A percentile compares a stretch with the other conserved stretches of the same genome.
Conservation (phyloP, 208 protist genomes). For the Acanthamoeba polyphaga region DNA sequence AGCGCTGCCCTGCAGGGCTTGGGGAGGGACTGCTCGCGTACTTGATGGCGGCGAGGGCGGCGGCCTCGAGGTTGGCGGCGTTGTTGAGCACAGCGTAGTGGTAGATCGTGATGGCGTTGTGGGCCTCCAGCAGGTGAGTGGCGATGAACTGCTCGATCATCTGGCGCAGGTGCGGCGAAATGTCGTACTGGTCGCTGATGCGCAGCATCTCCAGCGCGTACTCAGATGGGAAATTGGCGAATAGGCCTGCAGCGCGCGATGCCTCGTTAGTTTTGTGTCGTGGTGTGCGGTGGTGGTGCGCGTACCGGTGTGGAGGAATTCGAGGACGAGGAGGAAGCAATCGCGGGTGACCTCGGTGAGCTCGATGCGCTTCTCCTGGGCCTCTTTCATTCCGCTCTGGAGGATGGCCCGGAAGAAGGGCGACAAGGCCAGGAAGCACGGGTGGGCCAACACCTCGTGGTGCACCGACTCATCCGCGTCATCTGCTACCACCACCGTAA, state of each 20-base stretch:
- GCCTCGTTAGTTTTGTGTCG: not conserved
- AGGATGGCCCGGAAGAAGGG: conserved; percentile 48
- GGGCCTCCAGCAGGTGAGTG: not conserved
- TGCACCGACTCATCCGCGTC: not conserved
- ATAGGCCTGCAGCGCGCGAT: not conserved
- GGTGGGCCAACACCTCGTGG: conserved; percentile 2
- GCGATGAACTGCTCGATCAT: conserved; percentile 4
- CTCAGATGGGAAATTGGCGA: not conserved
- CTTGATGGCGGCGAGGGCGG: not conserved
- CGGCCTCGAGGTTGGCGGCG: not conserved
- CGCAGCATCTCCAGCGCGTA: conserved; percentile 27
- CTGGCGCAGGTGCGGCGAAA: not conserved
- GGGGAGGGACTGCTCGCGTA: not conserved
- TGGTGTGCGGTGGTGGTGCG: not conserved
- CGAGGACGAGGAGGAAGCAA: not conserved
- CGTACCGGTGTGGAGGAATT: conserved; percentile 35
- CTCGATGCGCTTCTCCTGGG: conserved; percentile 34
- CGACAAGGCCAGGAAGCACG: conserved; percentile 37
- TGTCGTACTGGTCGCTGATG: conserved; percentile 31
- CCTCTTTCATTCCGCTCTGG: conserved; percentile 15
- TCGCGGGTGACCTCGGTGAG: conserved; percentile 8
- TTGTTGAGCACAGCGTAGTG: conserved; percentile 50
- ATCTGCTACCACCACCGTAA: conserved; percentile 21
- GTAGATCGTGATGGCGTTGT: not conserved
- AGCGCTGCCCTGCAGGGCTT: not conserved